Conservation (phyloP, 192 early-diverging fungal genomes). For the Radiomyces spectabilis region DNA sequence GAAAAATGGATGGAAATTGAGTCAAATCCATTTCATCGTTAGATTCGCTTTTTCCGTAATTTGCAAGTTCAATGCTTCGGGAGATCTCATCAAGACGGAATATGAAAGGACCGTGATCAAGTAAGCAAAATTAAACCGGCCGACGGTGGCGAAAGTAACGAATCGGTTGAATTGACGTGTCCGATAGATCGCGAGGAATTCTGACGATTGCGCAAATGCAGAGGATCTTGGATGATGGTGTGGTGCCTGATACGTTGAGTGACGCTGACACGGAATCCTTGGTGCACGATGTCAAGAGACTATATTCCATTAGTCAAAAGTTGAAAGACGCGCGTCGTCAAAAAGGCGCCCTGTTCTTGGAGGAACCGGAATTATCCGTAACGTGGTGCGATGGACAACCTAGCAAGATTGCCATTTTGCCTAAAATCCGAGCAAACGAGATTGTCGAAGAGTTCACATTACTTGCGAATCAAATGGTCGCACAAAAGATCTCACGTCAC, state of each 20-base stretch:
- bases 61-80: slow-evolving; percentile 87
- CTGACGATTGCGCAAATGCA: too few species aligned
- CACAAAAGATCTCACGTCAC: slow-evolving; percentile 77
- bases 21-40: background rate
- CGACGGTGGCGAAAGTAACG: too few species aligned
- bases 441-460: slow-evolving; percentile 99
- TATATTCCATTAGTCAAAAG: slow-evolving; percentile 56
- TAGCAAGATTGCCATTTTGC: slow-evolving; percentile 79
- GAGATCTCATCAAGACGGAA: slow-evolving; percentile 62
- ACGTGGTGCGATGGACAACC: slow-evolving; percentile 84
- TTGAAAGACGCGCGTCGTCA: slow-evolving; percentile 67
- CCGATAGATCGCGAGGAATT: background rate
- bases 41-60: slow-evolving; percentile 88
- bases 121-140: slow-evolving; percentile 1
- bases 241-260: too few species aligned
- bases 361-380: slow-evolving; percentile 87
- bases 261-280: too few species aligned
- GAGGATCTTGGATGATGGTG: too few species aligned
- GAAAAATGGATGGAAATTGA: background rate
- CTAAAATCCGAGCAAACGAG: slow-evolving; percentile 86
- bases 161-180: too few species aligned
- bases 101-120: slow-evolving; percentile 87
- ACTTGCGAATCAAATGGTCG: slow-evolving; percentile 92
- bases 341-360: slow-evolving; percentile 81
- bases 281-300: slow-evolving; percentile 4